These are phyloP conservation scores for Ceratocystis diversiconidia DNA, from an alignment of 2,329 filamentous ascomycete genomes.

Conservation along the genomic window DNA sequence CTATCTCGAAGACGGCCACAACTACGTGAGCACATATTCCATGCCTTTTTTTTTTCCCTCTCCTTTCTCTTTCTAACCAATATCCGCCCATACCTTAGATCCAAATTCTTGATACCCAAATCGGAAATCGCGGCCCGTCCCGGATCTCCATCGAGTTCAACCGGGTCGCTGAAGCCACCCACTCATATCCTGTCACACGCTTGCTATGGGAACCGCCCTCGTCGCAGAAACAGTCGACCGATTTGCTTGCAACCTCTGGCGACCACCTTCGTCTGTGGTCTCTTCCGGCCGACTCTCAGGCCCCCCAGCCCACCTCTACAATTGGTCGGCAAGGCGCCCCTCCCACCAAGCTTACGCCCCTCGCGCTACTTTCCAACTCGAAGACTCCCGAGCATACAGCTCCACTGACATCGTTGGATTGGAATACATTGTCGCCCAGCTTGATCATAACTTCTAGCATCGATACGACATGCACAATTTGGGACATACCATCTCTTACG, in stretches of 20 bases:
- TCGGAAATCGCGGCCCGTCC: conserved; percentile 54
- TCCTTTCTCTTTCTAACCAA: background rate
- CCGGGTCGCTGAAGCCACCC: conserved; percentile 89
- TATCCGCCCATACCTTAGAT: conserved; percentile 43
- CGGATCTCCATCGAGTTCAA: conserved; percentile 76
- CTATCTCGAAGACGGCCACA: conserved; percentile 94
- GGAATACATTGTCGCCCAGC: conserved; percentile 94
- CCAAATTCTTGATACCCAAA: conserved; percentile 86
- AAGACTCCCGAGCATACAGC: conserved; percentile 98
- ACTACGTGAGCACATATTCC: conserved; percentile 53
- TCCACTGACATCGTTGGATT: conserved; percentile 88
- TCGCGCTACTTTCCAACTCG: conserved; percentile 88
- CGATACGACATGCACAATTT: conserved; percentile 97
- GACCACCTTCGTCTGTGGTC: conserved; percentile 93
- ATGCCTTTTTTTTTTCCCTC: conserved; percentile 16
- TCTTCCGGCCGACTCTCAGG: conserved; percentile 51
- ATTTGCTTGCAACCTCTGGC: conserved; percentile 85
- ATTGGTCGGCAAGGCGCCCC: conserved; percentile 46
- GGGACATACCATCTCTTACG: conserved; percentile 95
- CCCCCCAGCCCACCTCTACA: conserved; percentile 48
- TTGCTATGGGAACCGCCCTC: conserved; percentile 94
- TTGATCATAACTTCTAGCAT: conserved; percentile 98
- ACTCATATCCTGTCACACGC: conserved; percentile 92
- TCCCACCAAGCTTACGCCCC: conserved; percentile 69
- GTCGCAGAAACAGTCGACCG: conserved; percentile 86